Evolutionary conservation across 306 rosid genomes (phyloP).

Genomic region (Sicyos baderoa): DNA sequence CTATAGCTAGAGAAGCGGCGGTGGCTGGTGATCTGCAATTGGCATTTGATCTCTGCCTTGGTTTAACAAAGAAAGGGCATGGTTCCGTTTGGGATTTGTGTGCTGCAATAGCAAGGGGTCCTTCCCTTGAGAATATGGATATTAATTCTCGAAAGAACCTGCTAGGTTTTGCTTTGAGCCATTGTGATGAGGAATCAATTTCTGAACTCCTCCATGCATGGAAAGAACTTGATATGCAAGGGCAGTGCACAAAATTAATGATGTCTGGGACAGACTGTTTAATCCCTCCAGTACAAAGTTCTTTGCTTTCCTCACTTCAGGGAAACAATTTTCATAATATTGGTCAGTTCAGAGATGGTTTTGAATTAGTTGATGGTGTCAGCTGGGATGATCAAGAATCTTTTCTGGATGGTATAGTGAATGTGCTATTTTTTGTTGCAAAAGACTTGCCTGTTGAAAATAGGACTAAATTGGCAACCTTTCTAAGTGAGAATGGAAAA

Average conservation of each 20-base stretch:
- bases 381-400: conserved; percentile 45
- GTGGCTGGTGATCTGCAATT: conserved; percentile 97
- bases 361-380: conserved; percentile 32
- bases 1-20: conserved; percentile 99
- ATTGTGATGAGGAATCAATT: conserved; percentile 89
- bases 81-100: conserved; percentile 93
- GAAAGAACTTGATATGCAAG: conserved; percentile 97
- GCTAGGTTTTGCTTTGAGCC: conserved; percentile 84
- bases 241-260: conserved; percentile 66
- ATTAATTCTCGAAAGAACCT: conserved; percentile 76
- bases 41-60: conserved; percentile 95
- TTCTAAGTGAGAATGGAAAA: conserved; percentile 74
- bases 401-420: conserved; percentile 42
- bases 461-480: conserved; percentile 53
- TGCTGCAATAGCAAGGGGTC: conserved; percentile 98
- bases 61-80: conserved; percentile 77
- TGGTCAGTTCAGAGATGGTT: conserved; percentile 34
- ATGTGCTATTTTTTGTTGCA: conserved; percentile 50
- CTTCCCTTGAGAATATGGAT: conserved; percentile 94
- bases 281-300: conserved; percentile 42
- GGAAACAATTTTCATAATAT: conserved; percentile 37
- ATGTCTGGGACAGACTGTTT: conserved; percentile 48
- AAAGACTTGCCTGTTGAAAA: conserved; percentile 58
- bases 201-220: conserved; percentile 85
- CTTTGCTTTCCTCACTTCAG: conserved; percentile 38